phyloP scores from a whole-genome alignment of 2,329 filamentous ascomycete genomes.

The Pseudogymnoascus sp. region DNA sequence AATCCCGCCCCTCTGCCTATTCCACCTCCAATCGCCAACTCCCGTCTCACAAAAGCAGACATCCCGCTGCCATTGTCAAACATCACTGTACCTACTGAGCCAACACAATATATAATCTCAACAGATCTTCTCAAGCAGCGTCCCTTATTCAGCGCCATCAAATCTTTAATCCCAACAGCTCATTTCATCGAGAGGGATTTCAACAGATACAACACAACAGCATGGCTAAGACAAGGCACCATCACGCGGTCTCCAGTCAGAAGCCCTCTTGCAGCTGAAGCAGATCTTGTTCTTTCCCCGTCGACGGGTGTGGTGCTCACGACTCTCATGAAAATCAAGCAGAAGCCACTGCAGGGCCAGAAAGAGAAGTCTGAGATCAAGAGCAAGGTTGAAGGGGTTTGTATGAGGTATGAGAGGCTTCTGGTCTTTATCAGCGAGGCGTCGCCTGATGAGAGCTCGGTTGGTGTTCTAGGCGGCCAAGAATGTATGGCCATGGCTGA shows the following conservation, averaged over 20 bases:
- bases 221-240: conserved; percentile 27
- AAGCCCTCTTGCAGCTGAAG: conserved; percentile 44
- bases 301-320: conserved; percentile 61
- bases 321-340: conserved; percentile 62
- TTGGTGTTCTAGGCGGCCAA: conserved; percentile 16
- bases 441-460: conserved; percentile 35
- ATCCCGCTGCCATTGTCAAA: conserved; percentile 16
- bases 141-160: conserved; percentile 40
- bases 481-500: conserved; percentile 22
- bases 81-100: conserved; percentile 14
- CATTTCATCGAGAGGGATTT: conserved; percentile 55
- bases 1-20: background rate
- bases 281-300: conserved; percentile 66
- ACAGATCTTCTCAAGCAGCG: conserved; percentile 36
- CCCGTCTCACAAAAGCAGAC: background rate
- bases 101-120: conserved; percentile 43
- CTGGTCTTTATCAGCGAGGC: conserved; percentile 58
- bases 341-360: conserved; percentile 59
- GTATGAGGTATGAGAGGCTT: conserved; percentile 56
- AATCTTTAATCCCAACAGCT: conserved; percentile 38
- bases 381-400: conserved; percentile 37
- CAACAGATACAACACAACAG: conserved; percentile 29
- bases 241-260: conserved; percentile 28
- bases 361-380: conserved; percentile 39
- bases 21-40: background rate